These are phyloP conservation scores for Metschnikowia anglica DNA, from an alignment of 805 yeast species.

Conservation along the genomic window DNA sequence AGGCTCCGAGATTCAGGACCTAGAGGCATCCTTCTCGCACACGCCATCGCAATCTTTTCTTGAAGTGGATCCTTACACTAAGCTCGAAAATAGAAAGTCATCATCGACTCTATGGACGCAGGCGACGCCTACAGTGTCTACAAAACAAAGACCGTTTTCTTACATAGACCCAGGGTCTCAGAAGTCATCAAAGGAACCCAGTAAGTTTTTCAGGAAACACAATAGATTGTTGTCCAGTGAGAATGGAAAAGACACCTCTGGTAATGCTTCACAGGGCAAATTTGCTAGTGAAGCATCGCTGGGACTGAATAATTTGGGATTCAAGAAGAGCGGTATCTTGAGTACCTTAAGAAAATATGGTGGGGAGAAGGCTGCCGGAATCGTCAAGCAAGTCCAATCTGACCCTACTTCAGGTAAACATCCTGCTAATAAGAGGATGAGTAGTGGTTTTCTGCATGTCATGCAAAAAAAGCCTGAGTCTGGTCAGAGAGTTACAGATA, in stretches of 20 bases:
- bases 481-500: not conserved
- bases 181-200: slow-evolving; percentile 26
- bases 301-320: slow-evolving; percentile 13
- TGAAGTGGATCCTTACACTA: slow-evolving; percentile 12
- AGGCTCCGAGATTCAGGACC: slow-evolving; percentile 21
- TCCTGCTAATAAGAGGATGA: slow-evolving; percentile 11
- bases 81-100: slow-evolving; percentile 34
- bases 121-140: slow-evolving; percentile 21
- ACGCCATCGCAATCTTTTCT: not conserved
- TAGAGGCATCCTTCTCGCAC: slow-evolving; percentile 16
- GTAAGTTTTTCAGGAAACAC: slow-evolving; percentile 61
- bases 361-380: slow-evolving; percentile 40
- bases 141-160: slow-evolving; percentile 39
- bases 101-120: slow-evolving; percentile 30
- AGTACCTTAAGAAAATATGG: slow-evolving; percentile 43
- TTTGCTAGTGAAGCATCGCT: slow-evolving; percentile 9
- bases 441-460: slow-evolving; percentile 8
- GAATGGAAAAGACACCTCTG: not conserved
- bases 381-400: slow-evolving; percentile 30
- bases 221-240: slow-evolving; percentile 48
- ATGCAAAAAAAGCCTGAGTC: slow-evolving; percentile 4
- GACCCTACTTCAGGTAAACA: slow-evolving; percentile 3
- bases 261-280: not conserved
- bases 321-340: slow-evolving; percentile 35
- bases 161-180: slow-evolving; percentile 33